Percentiles rank a stretch among this genome's conserved stretches.
phyloP scores from a whole-genome alignment of 1,284 basidiomycete genomes.

The Rhodotorula glutinis region DNA sequence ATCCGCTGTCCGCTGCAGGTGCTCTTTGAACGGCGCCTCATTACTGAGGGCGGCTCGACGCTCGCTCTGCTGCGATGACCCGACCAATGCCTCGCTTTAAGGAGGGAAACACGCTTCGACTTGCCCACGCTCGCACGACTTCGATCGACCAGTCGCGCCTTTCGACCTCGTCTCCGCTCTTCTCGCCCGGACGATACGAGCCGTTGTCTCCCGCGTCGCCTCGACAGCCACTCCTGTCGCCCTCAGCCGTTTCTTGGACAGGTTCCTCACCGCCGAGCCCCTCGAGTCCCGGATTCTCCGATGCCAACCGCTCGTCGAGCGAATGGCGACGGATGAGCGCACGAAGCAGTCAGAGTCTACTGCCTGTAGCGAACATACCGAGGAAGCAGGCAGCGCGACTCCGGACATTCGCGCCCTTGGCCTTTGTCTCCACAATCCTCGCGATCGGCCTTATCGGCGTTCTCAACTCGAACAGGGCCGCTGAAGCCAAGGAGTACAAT shows the following conservation, averaged over 20 bases:
- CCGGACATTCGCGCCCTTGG: no score
- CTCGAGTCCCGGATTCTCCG: background rate
- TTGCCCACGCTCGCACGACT: background rate
- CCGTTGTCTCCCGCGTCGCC: background rate
- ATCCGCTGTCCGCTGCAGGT: no score
- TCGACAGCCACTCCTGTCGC: background rate
- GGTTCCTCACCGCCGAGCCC: background rate
- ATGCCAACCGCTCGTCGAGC: background rate
- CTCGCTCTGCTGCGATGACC: background rate
- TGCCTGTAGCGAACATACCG: no score
- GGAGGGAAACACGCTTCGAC: background rate
- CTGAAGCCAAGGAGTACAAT: no score
- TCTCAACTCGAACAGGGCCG: no score
- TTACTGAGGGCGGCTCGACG: no score
- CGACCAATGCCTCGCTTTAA: background rate
- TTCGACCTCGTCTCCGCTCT: background rate
- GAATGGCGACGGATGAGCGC: background rate
- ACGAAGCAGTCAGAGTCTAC: no score
- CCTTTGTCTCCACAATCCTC: no score
- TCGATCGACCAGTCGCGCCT: background rate
- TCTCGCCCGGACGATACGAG: background rate
- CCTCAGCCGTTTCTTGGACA: background rate
- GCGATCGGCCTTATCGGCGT: no score
- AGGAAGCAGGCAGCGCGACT: no score
- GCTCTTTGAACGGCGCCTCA: no score